Evolutionary conservation across 345 rosid species (phyloP).

Genomic region (Eutrema heterophyllum): DNA sequence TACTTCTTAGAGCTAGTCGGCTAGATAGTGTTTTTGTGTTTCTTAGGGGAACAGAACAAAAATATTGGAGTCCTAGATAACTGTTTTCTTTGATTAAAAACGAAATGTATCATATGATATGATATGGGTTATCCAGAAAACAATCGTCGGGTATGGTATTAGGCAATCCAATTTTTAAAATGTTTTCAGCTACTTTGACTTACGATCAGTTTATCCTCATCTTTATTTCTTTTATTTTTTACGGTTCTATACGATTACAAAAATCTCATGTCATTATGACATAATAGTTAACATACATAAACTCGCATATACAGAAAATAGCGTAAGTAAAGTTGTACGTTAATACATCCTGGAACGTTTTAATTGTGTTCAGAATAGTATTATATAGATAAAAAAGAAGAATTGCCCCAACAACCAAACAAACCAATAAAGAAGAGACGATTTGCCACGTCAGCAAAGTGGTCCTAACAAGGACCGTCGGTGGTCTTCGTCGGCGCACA

Average conservation of each 20-base stretch:
- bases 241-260: background rate
- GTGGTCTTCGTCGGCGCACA: slow-evolving; percentile 30
- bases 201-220: background rate
- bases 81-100: background rate
- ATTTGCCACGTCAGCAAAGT: slow-evolving; percentile 21
- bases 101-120: background rate
- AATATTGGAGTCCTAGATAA: background rate
- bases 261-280: slow-evolving; percentile 7
- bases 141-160: background rate
- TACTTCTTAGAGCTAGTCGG: background rate
- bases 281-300: background rate
- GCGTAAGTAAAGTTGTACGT: background rate
- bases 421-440: background rate
- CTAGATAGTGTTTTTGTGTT: background rate
- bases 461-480: slow-evolving; percentile 31
- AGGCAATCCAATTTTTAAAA: background rate
- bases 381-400: background rate
- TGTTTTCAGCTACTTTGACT: background rate
- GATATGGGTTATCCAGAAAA: background rate
- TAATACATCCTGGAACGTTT: slow-evolving; percentile 4
- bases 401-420: background rate
- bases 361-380: background rate
- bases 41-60: background rate
- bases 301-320: slow-evolving; percentile 17
- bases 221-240: background rate